Evolutionary conservation across 208 protist genomes (phyloP), one percentile per base, ranked within the genome.

Genomic region (Strigomonas culicis): DNA sequence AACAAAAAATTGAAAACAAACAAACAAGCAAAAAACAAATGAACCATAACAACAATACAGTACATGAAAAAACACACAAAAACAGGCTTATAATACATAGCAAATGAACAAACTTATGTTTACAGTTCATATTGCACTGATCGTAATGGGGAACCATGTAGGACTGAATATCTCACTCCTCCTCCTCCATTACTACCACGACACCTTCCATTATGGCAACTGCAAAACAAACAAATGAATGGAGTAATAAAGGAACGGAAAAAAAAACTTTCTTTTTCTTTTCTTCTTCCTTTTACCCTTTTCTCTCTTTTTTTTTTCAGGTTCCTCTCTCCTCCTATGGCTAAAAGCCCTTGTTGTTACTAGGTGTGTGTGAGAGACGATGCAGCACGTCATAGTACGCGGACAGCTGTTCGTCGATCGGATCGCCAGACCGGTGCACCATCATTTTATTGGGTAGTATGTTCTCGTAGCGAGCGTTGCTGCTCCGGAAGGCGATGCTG

Each of bases 391-490:
- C 31, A n/a, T 39, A 46, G 34, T 39, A 39, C 4, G n/a, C 56
- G 17, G 4, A 28, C 56, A 60, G 56, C 6, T 44, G 19, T 36
- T 44, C 32, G 31, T 47, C 56, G 30, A 60, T 21, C 24, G 24
- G 15, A 17, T 10, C 25, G 2, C 25, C 31, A 28, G 56, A 19
- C 13, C 27, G 4, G 31, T 44, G 56, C 7, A 46, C 30, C 25
- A 60, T 60, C 32, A 60, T 60, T 36, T 47, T 60, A 10, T 21
- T 36, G 3, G 32, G 36, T 13, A 21, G 31, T 3, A 60, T 28
- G 22, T 47, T 31, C 30, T 30, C 30, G 24, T 58, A 58, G 15
- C 52, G 52, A 36, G 30, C 30, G 24, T 30, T 58, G 52, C 52
- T 30, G 24, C 36, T 58, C 8, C 30, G 7, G 24, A 39, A 58